Conservation (phyloP, 164 flowering plant species). For the Vitis cinerea region DNA sequence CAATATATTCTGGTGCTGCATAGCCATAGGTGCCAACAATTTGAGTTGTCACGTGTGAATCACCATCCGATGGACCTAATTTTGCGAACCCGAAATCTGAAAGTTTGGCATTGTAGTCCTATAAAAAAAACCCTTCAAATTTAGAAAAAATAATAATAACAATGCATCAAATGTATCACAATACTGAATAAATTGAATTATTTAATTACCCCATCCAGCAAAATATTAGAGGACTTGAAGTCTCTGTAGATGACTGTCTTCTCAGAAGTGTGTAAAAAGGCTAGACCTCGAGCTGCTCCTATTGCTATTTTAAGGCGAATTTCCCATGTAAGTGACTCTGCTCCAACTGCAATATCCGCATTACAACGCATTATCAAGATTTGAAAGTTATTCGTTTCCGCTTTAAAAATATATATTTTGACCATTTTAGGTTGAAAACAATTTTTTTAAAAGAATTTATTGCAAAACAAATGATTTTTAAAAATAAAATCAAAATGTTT, state of each 20-base stretch:
- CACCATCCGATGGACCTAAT: slow-evolving; percentile 45
- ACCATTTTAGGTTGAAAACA: background rate
- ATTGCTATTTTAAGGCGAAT: slow-evolving; percentile 5
- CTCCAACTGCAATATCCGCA: slow-evolving; percentile 25
- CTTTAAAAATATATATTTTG: background rate
- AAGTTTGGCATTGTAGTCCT: slow-evolving; percentile 54
- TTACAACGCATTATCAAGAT: too few species aligned
- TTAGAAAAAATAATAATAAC: background rate
- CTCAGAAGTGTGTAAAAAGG: slow-evolving; percentile 5
- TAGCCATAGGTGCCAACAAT: slow-evolving; percentile 58
- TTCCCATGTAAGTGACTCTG: slow-evolving; percentile 15
- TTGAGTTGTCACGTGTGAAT: slow-evolving; percentile 52
- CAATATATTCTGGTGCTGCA: slow-evolving; percentile 65
- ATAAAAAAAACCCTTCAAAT: background rate
- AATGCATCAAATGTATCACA: background rate
- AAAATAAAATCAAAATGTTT: background rate
- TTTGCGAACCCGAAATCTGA: slow-evolving; percentile 68
- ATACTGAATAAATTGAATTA: too few species aligned
- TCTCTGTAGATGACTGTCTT: slow-evolving; percentile 10
- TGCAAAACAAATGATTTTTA: background rate
- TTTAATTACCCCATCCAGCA: slow-evolving; percentile 3
- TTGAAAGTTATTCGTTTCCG: too few species aligned
- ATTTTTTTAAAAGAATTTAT: background rate
- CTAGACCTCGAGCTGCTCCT: slow-evolving; percentile 8
- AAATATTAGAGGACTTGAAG: slow-evolving; percentile 10